Evolutionary conservation across 2,329 filamentous ascomycete genomes (phyloP).

Genomic region (Leptographium wingfieldii): DNA sequence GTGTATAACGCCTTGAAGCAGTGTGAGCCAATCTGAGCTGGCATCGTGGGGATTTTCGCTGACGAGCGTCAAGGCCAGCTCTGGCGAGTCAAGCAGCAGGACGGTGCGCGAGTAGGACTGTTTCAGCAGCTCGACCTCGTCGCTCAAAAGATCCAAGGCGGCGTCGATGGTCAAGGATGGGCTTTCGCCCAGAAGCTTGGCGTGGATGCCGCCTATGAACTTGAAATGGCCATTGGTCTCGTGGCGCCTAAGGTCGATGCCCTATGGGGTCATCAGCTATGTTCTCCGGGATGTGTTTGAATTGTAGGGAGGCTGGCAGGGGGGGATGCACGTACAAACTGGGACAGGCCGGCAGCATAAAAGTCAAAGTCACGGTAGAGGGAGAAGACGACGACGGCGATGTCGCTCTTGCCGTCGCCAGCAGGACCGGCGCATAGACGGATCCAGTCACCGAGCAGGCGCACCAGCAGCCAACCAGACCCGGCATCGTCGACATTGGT

Average conservation of each 20-base stretch:
- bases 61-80: constrained; percentile 6
- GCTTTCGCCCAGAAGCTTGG: constrained; percentile 2
- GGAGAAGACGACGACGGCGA: constrained; percentile 10
- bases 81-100: constrained; percentile 10
- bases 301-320: neutral
- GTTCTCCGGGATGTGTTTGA: too few relatives aligned
- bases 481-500: constrained; percentile 5
- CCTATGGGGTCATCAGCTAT: neutral
- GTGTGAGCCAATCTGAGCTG: constrained; percentile 3
- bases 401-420: neutral
- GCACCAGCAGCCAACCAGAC: constrained; percentile 7
- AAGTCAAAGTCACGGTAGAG: constrained; percentile 9
- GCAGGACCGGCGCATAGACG: neutral
- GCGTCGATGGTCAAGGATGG: constrained; percentile 3
- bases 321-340: constrained; percentile 3
- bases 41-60: neutral
- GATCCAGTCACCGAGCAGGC: constrained; percentile 10
- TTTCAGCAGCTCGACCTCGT: constrained; percentile 5
- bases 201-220: constrained; percentile 8
- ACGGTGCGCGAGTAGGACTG: constrained; percentile 4
- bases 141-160: constrained; percentile 7
- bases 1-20: constrained; percentile 4
- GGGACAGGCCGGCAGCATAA: constrained; percentile 5
- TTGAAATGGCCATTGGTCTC: constrained; percentile 7
- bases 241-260: constrained; percentile 8